Evolutionary conservation across 2,329 filamentous ascomycete species (phyloP).

Genomic region (Dactylonectria estremocensis): DNA sequence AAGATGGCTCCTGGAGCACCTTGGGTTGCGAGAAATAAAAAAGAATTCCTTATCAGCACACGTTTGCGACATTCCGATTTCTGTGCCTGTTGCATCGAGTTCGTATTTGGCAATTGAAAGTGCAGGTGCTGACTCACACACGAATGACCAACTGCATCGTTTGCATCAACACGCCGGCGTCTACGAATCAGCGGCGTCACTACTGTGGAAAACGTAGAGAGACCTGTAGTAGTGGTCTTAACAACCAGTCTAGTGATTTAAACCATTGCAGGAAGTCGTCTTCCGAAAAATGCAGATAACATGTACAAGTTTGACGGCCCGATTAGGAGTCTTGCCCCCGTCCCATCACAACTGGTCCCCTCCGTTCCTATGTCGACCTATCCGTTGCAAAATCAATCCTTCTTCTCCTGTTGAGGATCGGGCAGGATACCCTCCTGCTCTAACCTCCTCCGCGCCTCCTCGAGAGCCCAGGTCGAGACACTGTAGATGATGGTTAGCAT

Average conservation of each 20-base stretch:
- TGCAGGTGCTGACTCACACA: conserved; percentile 26
- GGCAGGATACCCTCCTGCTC: conserved; percentile 95
- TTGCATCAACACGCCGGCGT: conserved; percentile 1
- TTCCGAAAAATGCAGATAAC: conserved; percentile 51
- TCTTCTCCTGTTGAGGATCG: conserved; percentile 78
- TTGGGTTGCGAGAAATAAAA: conserved; percentile 28
- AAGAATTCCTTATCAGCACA: conserved; percentile 17
- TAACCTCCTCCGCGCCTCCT: conserved; percentile 95
- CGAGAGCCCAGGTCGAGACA: conserved; percentile 99
- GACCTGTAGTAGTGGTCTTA: conserved; percentile 31
- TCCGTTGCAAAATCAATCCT: conserved; percentile 53
- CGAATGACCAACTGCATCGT: conserved; percentile 9
- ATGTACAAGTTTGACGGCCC: conserved; percentile 51
- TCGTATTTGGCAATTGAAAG: not conserved
- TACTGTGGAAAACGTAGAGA: conserved; percentile 3
- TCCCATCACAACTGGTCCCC: conserved; percentile 31
- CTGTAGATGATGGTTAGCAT: conserved; percentile 65
- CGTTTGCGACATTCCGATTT: not conserved
- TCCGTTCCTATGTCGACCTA: conserved; percentile 31
- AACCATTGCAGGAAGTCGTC: conserved; percentile 50
- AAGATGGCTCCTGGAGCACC: conserved; percentile 18
- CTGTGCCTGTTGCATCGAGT: conserved; percentile 2
- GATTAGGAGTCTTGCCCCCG: conserved; percentile 30
- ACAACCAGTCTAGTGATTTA: conserved; percentile 50
- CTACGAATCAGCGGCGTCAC: not conserved